phyloP scores from a whole-genome alignment of 2,329 filamentous ascomycete species.

The Biscogniauxia mediterranea region DNA sequence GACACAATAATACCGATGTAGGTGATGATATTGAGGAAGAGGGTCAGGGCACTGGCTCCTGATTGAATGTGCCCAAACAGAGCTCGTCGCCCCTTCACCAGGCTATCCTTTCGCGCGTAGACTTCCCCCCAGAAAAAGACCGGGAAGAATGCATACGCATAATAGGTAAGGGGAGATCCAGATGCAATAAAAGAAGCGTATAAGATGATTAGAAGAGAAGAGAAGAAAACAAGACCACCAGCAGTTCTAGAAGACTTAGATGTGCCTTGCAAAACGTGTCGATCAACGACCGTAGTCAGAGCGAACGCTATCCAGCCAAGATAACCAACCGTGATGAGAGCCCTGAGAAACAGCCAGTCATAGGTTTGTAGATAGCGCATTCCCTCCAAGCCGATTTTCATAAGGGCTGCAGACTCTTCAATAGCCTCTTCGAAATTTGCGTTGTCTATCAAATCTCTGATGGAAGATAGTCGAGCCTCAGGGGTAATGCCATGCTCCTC shows the following conservation, averaged over 20 bases:
- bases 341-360: constrained; percentile 93
- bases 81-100: constrained; percentile 63
- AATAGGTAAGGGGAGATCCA: constrained; percentile 79
- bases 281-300: constrained; percentile 80
- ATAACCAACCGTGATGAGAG: constrained; percentile 86
- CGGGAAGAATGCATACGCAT: constrained; percentile 88
- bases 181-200: constrained; percentile 80
- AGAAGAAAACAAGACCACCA: constrained; percentile 64
- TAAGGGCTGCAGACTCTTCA: constrained; percentile 70
- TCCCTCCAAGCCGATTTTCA: constrained; percentile 75
- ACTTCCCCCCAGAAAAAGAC: constrained; percentile 97
- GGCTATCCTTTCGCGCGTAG: constrained; percentile 69
- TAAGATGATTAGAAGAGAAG: constrained; percentile 69
- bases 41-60: constrained; percentile 52
- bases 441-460: constrained; percentile 64
- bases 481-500: constrained; percentile 58
- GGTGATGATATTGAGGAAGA: constrained; percentile 61
- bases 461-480: constrained; percentile 64
- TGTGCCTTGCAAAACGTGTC: constrained; percentile 77
- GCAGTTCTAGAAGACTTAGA: constrained; percentile 62
- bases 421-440: constrained; percentile 76
- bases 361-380: constrained; percentile 95
- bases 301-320: constrained; percentile 95
- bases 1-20: constrained; percentile 78
- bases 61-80: constrained; percentile 70